phyloP scores from a whole-genome alignment of 176 grass and related monocot species.

The Musa acuminata region DNA sequence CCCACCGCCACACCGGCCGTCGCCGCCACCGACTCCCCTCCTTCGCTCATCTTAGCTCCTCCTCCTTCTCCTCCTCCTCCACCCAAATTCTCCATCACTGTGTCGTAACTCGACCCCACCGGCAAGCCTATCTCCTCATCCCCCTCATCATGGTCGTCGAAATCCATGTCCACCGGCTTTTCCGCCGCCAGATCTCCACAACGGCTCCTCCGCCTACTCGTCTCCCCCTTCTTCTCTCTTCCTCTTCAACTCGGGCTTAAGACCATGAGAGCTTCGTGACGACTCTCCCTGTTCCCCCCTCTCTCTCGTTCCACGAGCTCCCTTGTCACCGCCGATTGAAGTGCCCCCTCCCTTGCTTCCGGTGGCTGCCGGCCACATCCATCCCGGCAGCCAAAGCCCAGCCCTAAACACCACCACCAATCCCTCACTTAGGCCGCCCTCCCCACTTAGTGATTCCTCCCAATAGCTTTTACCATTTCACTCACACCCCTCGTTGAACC shows the following conservation, averaged over 20 bases:
- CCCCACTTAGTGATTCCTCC: neutral
- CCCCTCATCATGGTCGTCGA: conserved; percentile 1
- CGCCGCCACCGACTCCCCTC: neutral
- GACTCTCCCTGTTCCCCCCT: neutral
- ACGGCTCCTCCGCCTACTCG: too few relatives aligned
- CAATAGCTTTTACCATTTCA: neutral
- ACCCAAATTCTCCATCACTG: neutral
- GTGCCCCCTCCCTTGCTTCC: neutral
- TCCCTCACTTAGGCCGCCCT: neutral
- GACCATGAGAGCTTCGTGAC: neutral
- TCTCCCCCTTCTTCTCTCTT: neutral
- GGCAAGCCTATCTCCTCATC: conserved; percentile 19
- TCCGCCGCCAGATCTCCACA: too few relatives aligned
- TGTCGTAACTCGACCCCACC: conserved; percentile 7
- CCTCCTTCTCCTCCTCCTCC: neutral
- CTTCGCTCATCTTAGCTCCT: conserved; percentile 4
- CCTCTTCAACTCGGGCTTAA: neutral
- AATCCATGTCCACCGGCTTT: neutral
- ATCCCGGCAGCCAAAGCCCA: neutral
- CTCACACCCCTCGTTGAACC: neutral
- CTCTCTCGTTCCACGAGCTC: neutral
- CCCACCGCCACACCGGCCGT: neutral
- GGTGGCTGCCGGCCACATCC: neutral
- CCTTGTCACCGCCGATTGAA: neutral
- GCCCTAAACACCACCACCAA: neutral